Evolutionary conservation across 345 rosid species (phyloP).

Genomic region (Citrus unshiu): DNA sequence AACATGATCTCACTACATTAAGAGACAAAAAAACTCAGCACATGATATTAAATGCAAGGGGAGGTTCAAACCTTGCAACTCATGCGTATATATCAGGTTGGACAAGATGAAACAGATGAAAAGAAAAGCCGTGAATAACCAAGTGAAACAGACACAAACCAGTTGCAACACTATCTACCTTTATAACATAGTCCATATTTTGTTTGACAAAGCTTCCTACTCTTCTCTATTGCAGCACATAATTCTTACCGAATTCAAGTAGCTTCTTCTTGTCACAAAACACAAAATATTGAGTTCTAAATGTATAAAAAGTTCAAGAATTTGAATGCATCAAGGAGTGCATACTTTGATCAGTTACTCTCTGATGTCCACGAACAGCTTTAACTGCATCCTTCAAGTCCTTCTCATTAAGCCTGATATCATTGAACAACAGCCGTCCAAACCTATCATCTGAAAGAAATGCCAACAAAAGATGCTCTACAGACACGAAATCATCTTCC

Average conservation of each 20-base stretch:
- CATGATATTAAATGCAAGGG: neutral
- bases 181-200: neutral
- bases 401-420: conserved; percentile 53
- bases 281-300: neutral
- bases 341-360: conserved; percentile 87
- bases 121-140: neutral
- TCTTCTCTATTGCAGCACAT: neutral
- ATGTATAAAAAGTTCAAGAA: neutral
- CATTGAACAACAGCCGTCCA: conserved; percentile 60
- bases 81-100: neutral
- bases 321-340: neutral
- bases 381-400: conserved; percentile 58
- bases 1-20: neutral
- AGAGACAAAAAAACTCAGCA: neutral
- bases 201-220: neutral
- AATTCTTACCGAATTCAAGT: neutral
- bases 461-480: conserved; percentile 71
- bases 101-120: neutral
- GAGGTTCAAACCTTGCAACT: neutral
- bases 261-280: neutral
- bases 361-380: conserved; percentile 81
- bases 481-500: conserved; percentile 77
- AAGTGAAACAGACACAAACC: neutral
- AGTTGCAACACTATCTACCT: neutral
- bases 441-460: conserved; percentile 71